Evolutionary conservation across 2,329 filamentous ascomycete species (phyloP).

Genomic region (Aschersonia sp.): DNA sequence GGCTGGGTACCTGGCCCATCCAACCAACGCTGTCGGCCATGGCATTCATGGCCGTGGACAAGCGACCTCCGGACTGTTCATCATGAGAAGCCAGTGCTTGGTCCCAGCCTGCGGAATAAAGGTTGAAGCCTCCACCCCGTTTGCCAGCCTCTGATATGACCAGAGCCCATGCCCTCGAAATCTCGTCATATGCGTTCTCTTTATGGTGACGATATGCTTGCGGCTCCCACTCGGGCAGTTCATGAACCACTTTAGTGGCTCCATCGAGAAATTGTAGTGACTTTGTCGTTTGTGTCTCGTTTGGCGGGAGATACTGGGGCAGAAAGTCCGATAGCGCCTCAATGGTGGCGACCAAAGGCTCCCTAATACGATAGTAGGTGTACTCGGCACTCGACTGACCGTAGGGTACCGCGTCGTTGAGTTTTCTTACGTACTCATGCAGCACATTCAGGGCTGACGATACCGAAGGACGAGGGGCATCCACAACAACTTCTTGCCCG

Average conservation of each 20-base stretch:
- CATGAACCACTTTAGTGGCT: conserved; percentile 80
- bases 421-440: conserved; percentile 62
- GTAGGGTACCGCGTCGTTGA: conserved; percentile 73
- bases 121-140: conserved; percentile 73
- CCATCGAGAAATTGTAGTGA: conserved; percentile 82
- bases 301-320: conserved; percentile 85
- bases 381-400: conserved; percentile 81
- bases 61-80: conserved; percentile 66
- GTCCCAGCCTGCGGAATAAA: conserved; percentile 89
- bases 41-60: conserved; percentile 67
- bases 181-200: conserved; percentile 90
- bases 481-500: conserved; percentile 66
- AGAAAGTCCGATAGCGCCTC: conserved; percentile 91
- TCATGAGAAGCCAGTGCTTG: conserved; percentile 79
- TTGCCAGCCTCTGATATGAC: conserved; percentile 87
- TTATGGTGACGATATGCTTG: conserved; percentile 85
- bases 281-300: conserved; percentile 68
- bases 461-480: conserved; percentile 78
- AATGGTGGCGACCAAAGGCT: conserved; percentile 64
- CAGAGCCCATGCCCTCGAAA: conserved; percentile 82
- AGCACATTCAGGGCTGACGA: conserved; percentile 68
- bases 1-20: conserved; percentile 39
- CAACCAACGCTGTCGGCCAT: conserved; percentile 64
- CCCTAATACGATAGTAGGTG: conserved; percentile 83
- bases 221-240: conserved; percentile 80